Evolutionary conservation across 805 yeast species (phyloP), one percentile per base, ranked within the genome.

Genomic region (Ogataea chonburiensis): DNA sequence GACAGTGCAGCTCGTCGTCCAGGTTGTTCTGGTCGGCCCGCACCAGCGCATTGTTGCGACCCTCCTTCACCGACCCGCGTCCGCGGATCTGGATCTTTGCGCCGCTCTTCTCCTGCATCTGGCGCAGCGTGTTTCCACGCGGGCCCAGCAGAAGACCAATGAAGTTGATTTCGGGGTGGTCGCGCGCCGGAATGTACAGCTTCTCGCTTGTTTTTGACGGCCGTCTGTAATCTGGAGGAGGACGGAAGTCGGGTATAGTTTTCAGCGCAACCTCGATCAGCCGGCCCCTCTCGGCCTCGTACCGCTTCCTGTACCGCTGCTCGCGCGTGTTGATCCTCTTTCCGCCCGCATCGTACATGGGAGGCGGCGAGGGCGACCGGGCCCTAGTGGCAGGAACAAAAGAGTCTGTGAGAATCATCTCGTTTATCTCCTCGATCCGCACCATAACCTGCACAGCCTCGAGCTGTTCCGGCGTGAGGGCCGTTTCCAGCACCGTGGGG

Each of bases 1-100:
- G 62, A 52, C 95, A 89, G 61, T 93, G 98, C 37, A 94, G 62
- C 26, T 87, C 95, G 41, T 94, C 98, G 28, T 81, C 79, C 47
- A 80, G 64, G 41, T 77, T 73, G 42, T 73, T 69, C 20, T 74
- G 74, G 11, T 67, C 69, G 26, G 71, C 66, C 5, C 73, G 67
- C 11, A 70, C 56, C 24, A 68, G 70, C 9, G 68, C 53, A 1
- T 75, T 63, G 39, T 75, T 73, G 57, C 79, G 83, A 20, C 98
- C 98, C 54, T 86, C 95, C 55, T 91, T 91, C 13, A 88, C 95
- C 1, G 97, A 89, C 0, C 99, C 99, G 49, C 84, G 80, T 17
- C 99, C 99, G 49, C 99, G 71, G 32, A 93, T 85, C 3, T 89
- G 94, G 41, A 93, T 82, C 47, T 73, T 77, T 12, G 98, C 96